Percentiles rank a stretch among this genome's conserved stretches.
Conservation (phyloP, 768 basidiomycete genomes). For the Termitomyces sp. region DNA sequence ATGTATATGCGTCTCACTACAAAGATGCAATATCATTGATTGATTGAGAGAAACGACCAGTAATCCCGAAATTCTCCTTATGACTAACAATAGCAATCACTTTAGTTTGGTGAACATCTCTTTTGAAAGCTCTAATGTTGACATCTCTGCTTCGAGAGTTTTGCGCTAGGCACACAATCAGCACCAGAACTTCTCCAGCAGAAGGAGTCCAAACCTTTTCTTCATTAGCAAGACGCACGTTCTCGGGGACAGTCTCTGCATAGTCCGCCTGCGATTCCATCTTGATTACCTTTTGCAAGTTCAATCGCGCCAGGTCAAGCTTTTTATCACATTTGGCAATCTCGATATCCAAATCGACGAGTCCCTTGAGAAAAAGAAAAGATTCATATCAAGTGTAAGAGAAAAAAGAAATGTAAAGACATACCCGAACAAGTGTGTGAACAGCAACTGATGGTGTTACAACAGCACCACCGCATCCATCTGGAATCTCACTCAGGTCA, state of each 20-base stretch:
- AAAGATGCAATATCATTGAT: not conserved
- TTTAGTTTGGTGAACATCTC: slow-evolving; percentile 73
- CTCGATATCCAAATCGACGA: slow-evolving; percentile 85
- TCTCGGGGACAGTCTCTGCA: slow-evolving; percentile 70
- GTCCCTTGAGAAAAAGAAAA: slow-evolving; percentile 48
- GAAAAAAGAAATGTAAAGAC: slow-evolving; percentile 12
- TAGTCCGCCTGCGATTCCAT: slow-evolving; percentile 72
- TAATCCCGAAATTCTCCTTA: not conserved
- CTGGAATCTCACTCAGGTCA: slow-evolving; percentile 63
- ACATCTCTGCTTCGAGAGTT: slow-evolving; percentile 75
- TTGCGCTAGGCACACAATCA: slow-evolving; percentile 46
- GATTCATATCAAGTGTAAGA: not conserved
- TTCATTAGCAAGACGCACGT: slow-evolving; percentile 66
- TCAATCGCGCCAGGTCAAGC: slow-evolving; percentile 62
- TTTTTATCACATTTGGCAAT: slow-evolving; percentile 91
- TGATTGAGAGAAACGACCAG: not conserved
- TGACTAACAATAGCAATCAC: slow-evolving; percentile 1
- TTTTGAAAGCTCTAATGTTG: slow-evolving; percentile 64
- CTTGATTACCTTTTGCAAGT: slow-evolving; percentile 74
- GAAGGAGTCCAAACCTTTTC: slow-evolving; percentile 63
- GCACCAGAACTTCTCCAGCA: not conserved
- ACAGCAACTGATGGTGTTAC: slow-evolving; percentile 72
- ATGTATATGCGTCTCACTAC: not conserved
- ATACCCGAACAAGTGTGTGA: slow-evolving; percentile 81
- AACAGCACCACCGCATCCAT: slow-evolving; percentile 82